Evolutionary conservation across 2,329 filamentous ascomycete genomes (phyloP).

Genomic region (Paecilomyces variotii): DNA sequence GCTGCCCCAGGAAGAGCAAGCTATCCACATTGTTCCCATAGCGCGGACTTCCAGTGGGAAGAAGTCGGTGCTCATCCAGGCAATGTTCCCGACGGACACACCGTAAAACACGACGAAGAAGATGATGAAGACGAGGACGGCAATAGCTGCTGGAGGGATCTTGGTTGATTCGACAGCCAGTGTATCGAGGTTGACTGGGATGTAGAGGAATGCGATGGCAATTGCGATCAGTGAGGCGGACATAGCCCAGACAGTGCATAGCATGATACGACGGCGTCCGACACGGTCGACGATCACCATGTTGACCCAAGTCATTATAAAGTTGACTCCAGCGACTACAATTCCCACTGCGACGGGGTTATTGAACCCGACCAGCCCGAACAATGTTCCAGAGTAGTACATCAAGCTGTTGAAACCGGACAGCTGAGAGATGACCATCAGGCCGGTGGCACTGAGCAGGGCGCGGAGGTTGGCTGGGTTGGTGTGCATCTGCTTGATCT

Average conservation of each 20-base stretch:
- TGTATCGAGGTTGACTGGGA: background rate
- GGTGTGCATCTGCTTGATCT: conserved; percentile 41
- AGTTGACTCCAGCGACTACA: conserved; percentile 28
- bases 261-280: conserved; percentile 39
- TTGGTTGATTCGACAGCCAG: background rate
- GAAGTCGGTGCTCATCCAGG: conserved; percentile 44
- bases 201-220: background rate
- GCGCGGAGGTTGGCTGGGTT: conserved; percentile 27
- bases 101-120: conserved; percentile 40
- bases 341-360: conserved; percentile 41
- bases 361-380: conserved; percentile 42
- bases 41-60: conserved; percentile 43
- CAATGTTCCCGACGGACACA: conserved; percentile 41
- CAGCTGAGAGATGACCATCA: conserved; percentile 47
- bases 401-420: conserved; percentile 40
- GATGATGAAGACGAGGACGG: conserved; percentile 39
- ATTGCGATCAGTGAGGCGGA: conserved; percentile 30
- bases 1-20: conserved; percentile 39
- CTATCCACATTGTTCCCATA: conserved; percentile 44
- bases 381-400: conserved; percentile 39
- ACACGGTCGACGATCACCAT: conserved; percentile 39
- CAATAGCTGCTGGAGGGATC: conserved; percentile 29
- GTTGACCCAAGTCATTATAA: conserved; percentile 44
- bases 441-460: conserved; percentile 39
- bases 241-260: conserved; percentile 41